Percentiles rank a stretch among this genome's conserved stretches.
phyloP scores from a whole-genome alignment of 169 alveolate species.

The Cryptosporidium bovis region DNA sequence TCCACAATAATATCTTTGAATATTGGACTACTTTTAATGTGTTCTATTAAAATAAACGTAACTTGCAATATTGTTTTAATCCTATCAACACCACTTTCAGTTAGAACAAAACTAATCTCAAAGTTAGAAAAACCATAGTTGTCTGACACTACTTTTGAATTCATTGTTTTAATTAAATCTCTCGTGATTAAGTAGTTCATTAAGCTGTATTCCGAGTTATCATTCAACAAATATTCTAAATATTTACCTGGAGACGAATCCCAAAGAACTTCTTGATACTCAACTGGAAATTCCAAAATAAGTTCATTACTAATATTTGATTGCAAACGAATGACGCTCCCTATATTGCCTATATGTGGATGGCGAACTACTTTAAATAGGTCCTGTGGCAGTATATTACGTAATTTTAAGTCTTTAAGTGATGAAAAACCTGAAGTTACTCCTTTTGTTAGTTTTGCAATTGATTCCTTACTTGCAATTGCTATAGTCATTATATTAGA shows the following conservation, averaged over 20 bases:
- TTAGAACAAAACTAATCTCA: constrained; percentile 28
- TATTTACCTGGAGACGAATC: constrained; percentile 34
- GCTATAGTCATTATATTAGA: constrained; percentile 51
- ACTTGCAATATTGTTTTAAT: constrained; percentile 25
- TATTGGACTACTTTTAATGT: constrained; percentile 22
- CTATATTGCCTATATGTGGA: constrained; percentile 41
- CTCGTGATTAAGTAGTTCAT: background rate
- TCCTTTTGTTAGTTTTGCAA: background rate
- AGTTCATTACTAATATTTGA: constrained; percentile 9
- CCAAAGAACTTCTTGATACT: constrained; percentile 58
- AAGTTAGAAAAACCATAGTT: constrained; percentile 33
- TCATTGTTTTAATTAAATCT: constrained; percentile 32
- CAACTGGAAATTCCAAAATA: constrained; percentile 49
- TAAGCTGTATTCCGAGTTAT: constrained; percentile 16
- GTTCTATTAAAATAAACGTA: constrained; percentile 24
- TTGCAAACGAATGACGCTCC: constrained; percentile 7
- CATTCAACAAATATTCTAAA: constrained; percentile 32
- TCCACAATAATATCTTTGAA: background rate
- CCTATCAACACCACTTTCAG: constrained; percentile 17
- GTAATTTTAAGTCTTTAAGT: constrained; percentile 8
- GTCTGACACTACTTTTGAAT: background rate
- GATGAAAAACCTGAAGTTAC: constrained; percentile 13
- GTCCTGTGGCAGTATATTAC: constrained; percentile 22
- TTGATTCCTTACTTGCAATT: background rate
- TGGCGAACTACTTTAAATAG: constrained; percentile 31